phyloP scores from a whole-genome alignment of 1,284 basidiomycete species.

The Meripilus lineatus region DNA sequence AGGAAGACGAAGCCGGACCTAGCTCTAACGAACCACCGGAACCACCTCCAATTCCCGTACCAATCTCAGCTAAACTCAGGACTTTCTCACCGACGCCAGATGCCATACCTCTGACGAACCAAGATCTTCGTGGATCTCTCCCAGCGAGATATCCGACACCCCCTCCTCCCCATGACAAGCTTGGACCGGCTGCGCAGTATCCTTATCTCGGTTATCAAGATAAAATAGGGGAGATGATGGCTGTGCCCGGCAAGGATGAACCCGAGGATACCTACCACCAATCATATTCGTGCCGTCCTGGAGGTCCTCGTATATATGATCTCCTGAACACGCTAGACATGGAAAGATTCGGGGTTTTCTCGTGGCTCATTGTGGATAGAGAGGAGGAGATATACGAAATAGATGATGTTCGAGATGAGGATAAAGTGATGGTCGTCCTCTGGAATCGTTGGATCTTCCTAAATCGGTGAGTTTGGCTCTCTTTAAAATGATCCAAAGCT shows the following conservation, averaged over 20 bases:
- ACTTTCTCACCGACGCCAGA: neutral
- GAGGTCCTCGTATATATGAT: slow-evolving; percentile 60
- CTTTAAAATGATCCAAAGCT: neutral
- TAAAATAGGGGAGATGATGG: slow-evolving; percentile 37
- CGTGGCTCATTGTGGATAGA: slow-evolving; percentile 60
- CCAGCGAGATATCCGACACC: neutral
- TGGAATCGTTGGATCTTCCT: slow-evolving; percentile 72
- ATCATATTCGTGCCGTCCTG: slow-evolving; percentile 60
- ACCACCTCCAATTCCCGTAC: neutral
- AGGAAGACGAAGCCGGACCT: neutral
- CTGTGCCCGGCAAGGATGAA: too few relatives aligned
- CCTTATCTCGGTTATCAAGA: slow-evolving; percentile 50
- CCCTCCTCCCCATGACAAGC: neutral
- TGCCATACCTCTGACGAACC: neutral
- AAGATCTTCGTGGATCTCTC: too few relatives aligned
- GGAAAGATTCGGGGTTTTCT: slow-evolving; percentile 55
- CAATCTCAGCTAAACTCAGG: neutral
- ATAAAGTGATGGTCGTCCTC: slow-evolving; percentile 70
- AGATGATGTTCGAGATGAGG: slow-evolving; percentile 62
- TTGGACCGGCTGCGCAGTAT: slow-evolving; percentile 43
- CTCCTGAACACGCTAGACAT: slow-evolving; percentile 52
- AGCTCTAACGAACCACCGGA: too few relatives aligned
- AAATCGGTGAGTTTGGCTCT: slow-evolving; percentile 41
- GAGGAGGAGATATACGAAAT: slow-evolving; percentile 71
- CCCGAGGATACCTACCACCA: slow-evolving; percentile 8